These are phyloP conservation scores for Proliferodiscus dingleyae DNA, from an alignment of 2,329 filamentous ascomycete species.

Conservation along the genomic window DNA sequence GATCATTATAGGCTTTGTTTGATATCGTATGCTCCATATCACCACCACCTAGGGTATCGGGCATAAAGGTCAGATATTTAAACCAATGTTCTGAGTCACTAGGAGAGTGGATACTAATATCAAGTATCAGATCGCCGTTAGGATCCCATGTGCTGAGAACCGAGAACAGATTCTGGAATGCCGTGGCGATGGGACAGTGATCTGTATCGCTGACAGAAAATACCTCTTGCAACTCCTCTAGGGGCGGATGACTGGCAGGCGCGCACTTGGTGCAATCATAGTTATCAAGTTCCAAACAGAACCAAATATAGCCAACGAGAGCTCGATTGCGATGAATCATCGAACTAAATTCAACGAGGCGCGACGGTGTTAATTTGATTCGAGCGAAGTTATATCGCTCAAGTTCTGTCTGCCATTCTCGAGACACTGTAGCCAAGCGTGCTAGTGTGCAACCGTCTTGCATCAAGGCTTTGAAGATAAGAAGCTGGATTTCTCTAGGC, in stretches of 20 bases:
- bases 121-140: conserved; percentile 32
- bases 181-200: conserved; percentile 27
- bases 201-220: conserved; percentile 22
- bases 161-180: conserved; percentile 31
- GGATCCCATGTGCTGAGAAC: conserved; percentile 32
- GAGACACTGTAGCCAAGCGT: conserved; percentile 16
- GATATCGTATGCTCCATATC: conserved; percentile 14
- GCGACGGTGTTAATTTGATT: conserved; percentile 14
- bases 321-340: conserved; percentile 17
- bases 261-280: conserved; percentile 16
- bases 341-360: conserved; percentile 14
- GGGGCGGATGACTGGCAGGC: background rate
- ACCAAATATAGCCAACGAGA: conserved; percentile 19
- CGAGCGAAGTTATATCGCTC: conserved; percentile 16
- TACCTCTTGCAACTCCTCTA: conserved; percentile 14
- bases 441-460: conserved; percentile 16
- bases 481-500: conserved; percentile 16
- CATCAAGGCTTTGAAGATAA: conserved; percentile 14
- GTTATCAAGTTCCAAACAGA: conserved; percentile 18
- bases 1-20: conserved; percentile 23
- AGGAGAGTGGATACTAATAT: conserved; percentile 36
- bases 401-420: conserved; percentile 17
- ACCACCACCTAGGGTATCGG: conserved; percentile 11
- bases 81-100: conserved; percentile 35
- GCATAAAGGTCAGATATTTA: conserved; percentile 29